Percentiles rank a stretch among this genome's conserved stretches.
Evolutionary conservation across 306 rosid genomes (phyloP).

Genomic region (Casuarina equisetifolia): DNA sequence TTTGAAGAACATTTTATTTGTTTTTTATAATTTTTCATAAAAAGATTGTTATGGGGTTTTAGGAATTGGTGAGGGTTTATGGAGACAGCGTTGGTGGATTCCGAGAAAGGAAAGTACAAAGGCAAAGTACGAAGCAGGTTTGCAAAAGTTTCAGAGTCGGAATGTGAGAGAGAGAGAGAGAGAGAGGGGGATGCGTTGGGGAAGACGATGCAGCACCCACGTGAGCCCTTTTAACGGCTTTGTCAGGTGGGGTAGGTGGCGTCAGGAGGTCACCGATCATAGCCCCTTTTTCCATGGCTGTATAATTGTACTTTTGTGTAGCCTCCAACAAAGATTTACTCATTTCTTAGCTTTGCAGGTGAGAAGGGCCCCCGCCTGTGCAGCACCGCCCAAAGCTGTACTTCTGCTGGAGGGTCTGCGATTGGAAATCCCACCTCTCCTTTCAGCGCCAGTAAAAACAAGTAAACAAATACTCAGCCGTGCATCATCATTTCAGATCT

Average conservation of each 20-base stretch:
- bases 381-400: too few relatives aligned
- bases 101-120: slow-evolving; percentile 16
- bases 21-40: too few relatives aligned
- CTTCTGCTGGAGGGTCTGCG: too few relatives aligned
- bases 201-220: slow-evolving; percentile 6
- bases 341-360: background rate
- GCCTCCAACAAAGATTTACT: slow-evolving; percentile 26
- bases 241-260: slow-evolving; percentile 11
- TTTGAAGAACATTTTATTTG: too few relatives aligned
- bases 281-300: slow-evolving; percentile 13
- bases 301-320: background rate
- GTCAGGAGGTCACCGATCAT: slow-evolving; percentile 4
- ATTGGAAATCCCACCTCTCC: too few relatives aligned
- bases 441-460: too few relatives aligned
- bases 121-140: slow-evolving; percentile 1
- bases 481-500: too few relatives aligned
- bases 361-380: too few relatives aligned
- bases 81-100: background rate
- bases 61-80: background rate
- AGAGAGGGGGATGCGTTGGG: background rate
- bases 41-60: too few relatives aligned
- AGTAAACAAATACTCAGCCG: too few relatives aligned
- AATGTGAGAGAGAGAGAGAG: too few relatives aligned
- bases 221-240: slow-evolving; percentile 19
- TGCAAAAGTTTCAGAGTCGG: background rate